A percentile compares a stretch with the other conserved stretches of the same genome.
Evolutionary conservation across 148 eudicot genomes (phyloP).

Genomic region (Tetragonia tetragonoides): DNA sequence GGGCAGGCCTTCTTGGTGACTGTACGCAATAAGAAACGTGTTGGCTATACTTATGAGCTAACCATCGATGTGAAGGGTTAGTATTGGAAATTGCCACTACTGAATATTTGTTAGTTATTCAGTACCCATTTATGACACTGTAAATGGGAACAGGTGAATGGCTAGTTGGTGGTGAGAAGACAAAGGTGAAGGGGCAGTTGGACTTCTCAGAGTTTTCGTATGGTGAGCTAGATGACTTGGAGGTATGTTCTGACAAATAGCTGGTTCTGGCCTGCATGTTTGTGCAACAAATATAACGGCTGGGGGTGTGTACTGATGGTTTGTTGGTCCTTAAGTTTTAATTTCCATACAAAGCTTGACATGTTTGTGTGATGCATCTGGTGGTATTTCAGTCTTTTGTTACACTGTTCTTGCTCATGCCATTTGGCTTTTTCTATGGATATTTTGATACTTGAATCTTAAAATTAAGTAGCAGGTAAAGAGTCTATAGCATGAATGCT

Average conservation of each 20-base stretch:
- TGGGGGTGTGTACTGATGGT: neutral
- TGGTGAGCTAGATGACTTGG: slow-evolving; percentile 87
- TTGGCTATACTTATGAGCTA: slow-evolving; percentile 91
- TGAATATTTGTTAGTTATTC: neutral
- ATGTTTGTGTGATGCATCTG: neutral
- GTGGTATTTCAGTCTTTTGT: no score
- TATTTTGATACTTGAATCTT: no score
- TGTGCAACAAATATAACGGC: neutral
- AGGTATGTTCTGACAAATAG: slow-evolving; percentile 51
- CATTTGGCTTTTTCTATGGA: no score
- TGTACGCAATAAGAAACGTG: slow-evolving; percentile 93
- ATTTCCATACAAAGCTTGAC: neutral
- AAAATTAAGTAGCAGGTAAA: no score
- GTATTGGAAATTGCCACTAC: neutral
- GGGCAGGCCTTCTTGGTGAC: slow-evolving; percentile 86
- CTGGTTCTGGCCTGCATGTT: neutral
- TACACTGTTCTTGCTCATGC: no score
- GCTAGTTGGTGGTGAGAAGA: slow-evolving; percentile 67
- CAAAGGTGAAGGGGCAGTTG: slow-evolving; percentile 58
- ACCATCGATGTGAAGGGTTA: slow-evolving; percentile 76
- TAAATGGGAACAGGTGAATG: slow-evolving; percentile 67
- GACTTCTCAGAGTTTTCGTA: slow-evolving; percentile 79
- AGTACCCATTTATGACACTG: neutral
- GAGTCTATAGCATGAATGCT: no score
- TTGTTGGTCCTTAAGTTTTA: neutral